These are phyloP conservation scores for Chalaropsis thielavioides DNA, from an alignment of 2,329 filamentous ascomycete genomes.

Conservation along the genomic window DNA sequence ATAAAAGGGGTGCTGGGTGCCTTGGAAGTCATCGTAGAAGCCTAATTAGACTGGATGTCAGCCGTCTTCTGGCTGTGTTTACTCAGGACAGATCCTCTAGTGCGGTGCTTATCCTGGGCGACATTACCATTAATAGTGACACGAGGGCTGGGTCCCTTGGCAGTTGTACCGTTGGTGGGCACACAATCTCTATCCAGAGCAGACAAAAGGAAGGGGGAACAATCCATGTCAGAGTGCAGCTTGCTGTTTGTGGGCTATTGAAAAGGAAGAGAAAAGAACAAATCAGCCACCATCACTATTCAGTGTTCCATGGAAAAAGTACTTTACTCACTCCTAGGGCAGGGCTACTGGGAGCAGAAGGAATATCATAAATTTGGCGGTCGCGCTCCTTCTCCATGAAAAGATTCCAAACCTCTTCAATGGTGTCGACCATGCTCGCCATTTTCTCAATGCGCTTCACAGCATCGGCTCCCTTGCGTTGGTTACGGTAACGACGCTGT, in stretches of 20 bases:
- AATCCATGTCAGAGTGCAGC: not conserved
- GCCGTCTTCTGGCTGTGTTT: not conserved
- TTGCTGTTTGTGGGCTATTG: not conserved
- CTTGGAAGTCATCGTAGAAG: not conserved
- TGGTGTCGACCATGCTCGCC: conserved; percentile 48
- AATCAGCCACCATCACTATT: not conserved
- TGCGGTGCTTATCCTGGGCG: not conserved
- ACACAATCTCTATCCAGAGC: not conserved
- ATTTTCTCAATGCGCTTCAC: conserved; percentile 49
- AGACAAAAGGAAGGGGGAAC: not conserved
- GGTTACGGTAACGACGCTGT: conserved; percentile 61
- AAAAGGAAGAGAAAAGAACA: not conserved
- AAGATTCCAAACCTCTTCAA: conserved; percentile 48
- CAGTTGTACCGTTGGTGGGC: not conserved
- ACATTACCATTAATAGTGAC: not conserved
- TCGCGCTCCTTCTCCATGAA: conserved; percentile 36
- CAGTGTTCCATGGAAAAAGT: not conserved
- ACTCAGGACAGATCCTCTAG: not conserved
- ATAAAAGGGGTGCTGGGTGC: not conserved
- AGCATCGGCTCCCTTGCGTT: conserved; percentile 62
- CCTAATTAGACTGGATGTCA: not conserved
- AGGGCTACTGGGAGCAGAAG: conserved; percentile 27
- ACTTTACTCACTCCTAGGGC: conserved; percentile 2
- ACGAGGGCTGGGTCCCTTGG: not conserved
- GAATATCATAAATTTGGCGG: conserved; percentile 44